Evolutionary conservation across 2,329 filamentous ascomycete genomes (phyloP).

Genomic region (Aspergillus novofumigatus): DNA sequence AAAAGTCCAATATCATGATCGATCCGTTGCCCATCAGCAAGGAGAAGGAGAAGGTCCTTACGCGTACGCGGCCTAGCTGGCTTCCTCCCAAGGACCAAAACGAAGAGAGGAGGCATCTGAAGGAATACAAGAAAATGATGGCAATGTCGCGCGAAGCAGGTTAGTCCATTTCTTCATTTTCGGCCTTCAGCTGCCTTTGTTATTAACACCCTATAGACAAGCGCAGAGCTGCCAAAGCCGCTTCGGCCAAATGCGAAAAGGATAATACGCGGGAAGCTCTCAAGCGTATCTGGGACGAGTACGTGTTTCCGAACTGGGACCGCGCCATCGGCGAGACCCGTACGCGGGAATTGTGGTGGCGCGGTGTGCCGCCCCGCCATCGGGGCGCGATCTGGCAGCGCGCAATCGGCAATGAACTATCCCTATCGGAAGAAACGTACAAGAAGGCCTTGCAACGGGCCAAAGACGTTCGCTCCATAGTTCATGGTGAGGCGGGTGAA

Average conservation of each 20-base stretch:
- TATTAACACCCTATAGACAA: slow-evolving; percentile 40
- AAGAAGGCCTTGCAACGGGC: slow-evolving; percentile 55
- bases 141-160: slow-evolving; percentile 56
- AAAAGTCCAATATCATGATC: slow-evolving; percentile 61
- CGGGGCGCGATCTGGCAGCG: slow-evolving; percentile 57
- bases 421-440: slow-evolving; percentile 53
- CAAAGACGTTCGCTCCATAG: slow-evolving; percentile 43
- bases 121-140: slow-evolving; percentile 65
- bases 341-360: slow-evolving; percentile 62
- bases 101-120: slow-evolving; percentile 85
- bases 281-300: slow-evolving; percentile 58
- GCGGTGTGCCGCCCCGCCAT: slow-evolving; percentile 54
- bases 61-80: slow-evolving; percentile 65
- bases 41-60: slow-evolving; percentile 62
- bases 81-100: slow-evolving; percentile 69
- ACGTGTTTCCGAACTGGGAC: slow-evolving; percentile 58
- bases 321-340: slow-evolving; percentile 50
- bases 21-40: slow-evolving; percentile 64
- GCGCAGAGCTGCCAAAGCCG: slow-evolving; percentile 45
- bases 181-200: background rate
- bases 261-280: slow-evolving; percentile 51
- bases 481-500: slow-evolving; percentile 41
- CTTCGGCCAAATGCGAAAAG: slow-evolving; percentile 46
- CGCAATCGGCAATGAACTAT: slow-evolving; percentile 59
- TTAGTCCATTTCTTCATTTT: slow-evolving; percentile 26